Conservation (phyloP, 129 eudicot species). For the Lonicera japonica region DNA sequence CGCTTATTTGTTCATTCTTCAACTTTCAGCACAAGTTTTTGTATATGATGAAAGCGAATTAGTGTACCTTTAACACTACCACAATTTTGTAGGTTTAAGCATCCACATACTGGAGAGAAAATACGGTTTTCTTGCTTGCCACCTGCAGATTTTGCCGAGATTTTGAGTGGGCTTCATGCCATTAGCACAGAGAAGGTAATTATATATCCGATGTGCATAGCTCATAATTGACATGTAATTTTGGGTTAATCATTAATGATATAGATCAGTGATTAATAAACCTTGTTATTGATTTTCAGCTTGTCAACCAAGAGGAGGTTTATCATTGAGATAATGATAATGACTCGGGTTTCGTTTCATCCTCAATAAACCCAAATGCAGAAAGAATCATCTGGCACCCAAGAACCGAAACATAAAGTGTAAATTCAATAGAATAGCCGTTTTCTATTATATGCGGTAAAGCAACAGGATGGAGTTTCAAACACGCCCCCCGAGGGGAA, state of each 20-base stretch:
- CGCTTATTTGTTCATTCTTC: neutral
- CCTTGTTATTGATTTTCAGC: neutral
- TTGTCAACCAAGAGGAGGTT: neutral
- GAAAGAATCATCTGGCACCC: no score
- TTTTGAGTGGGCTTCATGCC: conserved; percentile 56
- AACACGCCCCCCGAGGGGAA: no score
- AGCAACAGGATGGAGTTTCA: no score
- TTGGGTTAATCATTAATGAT: neutral
- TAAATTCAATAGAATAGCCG: no score
- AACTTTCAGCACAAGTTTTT: neutral
- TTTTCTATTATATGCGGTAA: no score
- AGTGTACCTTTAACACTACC: neutral
- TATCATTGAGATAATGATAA: neutral
- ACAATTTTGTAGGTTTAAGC: conserved; percentile 49
- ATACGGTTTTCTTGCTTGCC: conserved; percentile 71
- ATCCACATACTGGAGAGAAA: conserved; percentile 73
- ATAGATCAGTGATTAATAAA: neutral
- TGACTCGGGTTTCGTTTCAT: neutral
- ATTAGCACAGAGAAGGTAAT: conserved; percentile 49
- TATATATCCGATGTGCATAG: neutral
- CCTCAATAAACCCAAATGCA: neutral
- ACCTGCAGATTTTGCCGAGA: conserved; percentile 80
- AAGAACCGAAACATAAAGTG: no score
- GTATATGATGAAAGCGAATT: no score
- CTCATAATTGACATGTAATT: neutral